Base-by-base conservation (phyloP, 202 grass and related monocot genomes). In the Sporobolus alterniflorus region DNA sequence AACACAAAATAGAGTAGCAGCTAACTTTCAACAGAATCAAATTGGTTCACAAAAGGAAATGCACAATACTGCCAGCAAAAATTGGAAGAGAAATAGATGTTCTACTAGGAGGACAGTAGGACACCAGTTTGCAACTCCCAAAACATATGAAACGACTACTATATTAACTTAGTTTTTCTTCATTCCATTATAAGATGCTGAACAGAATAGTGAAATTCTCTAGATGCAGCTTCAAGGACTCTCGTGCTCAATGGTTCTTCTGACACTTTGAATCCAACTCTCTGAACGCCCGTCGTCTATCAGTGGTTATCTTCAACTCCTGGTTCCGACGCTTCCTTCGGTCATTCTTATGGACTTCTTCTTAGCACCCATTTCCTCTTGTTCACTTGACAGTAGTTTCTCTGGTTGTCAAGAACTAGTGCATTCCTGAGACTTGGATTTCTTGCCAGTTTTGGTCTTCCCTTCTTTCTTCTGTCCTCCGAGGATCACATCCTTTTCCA, bases 401-500 rank as follows among this genome's bases (percentile, higher is more conserved):
- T 85, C 77, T 63, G 55, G 67, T 26, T 88, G 84, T 81, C 73
- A 73, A 24, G 84, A 83, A 73, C 44, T 90, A 76, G 67, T n/a
- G 57, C 11, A 34, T 52, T 76, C 89, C 25, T 78, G 41, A 73
- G 71, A 55, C 74, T 49, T 82, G 8, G 82, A 84, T 56, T 71
- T 86, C 70, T 91, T 87, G 50, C 41, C 42, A 76, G 42, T 41
- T 85, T 87, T 93, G 39, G 46, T 11, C 75, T 97, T 91, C 44
- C 25, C 36, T 32, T 88, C 80, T 22, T 59, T 89, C 26, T 88
- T 87, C 51, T 81, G 79, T 47, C 82, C 88, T 74, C 76, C 83
- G 54, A 95, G 90, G 77, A 98, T 91, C 39, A 78, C 80, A 71
- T 88, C 87, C 66, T 98, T 98, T 73, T 74, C 84, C 67, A 70